Percentiles rank a stretch among this genome's conserved stretches.
phyloP scores from a whole-genome alignment of 768 basidiomycete genomes.

The Suillus plorans region DNA sequence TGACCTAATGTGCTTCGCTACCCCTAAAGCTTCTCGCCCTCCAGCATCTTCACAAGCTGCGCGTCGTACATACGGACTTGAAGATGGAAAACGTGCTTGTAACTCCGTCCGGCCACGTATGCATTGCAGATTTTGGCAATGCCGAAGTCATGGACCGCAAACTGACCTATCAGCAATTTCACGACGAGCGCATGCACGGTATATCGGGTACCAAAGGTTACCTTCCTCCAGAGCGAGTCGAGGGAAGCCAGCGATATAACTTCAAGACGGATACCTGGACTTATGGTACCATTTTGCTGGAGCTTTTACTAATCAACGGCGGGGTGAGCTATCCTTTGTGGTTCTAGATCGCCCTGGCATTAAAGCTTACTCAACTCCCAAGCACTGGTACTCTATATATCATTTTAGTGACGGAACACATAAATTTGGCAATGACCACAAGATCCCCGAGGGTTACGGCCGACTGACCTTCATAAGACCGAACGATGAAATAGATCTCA shows the following conservation, averaged over 20 bases:
- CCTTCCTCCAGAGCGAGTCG: slow-evolving; percentile 44
- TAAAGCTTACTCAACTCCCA: background rate
- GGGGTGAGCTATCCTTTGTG: slow-evolving; percentile 3
- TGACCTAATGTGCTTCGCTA: background rate
- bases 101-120: slow-evolving; percentile 22
- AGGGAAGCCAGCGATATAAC: slow-evolving; percentile 37
- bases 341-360: background rate
- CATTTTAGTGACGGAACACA: background rate
- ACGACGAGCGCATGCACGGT: slow-evolving; percentile 3
- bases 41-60: slow-evolving; percentile 15
- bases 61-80: slow-evolving; percentile 48
- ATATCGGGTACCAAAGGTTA: slow-evolving; percentile 40
- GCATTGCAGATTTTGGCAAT: slow-evolving; percentile 19
- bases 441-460: background rate
- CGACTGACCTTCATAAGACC: slow-evolving; percentile 3
- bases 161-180: slow-evolving; percentile 4
- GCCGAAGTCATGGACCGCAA: slow-evolving; percentile 12
- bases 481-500: slow-evolving; percentile 1
- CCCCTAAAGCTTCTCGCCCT: slow-evolving; percentile 10
- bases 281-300: slow-evolving; percentile 28
- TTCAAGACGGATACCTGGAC: slow-evolving; percentile 44
- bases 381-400: slow-evolving; percentile 12
- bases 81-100: slow-evolving; percentile 54
- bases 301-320: slow-evolving; percentile 11
- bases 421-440: background rate